Evolutionary conservation across 2,329 filamentous ascomycete species (phyloP).

Genomic region (Alternaria triticina): DNA sequence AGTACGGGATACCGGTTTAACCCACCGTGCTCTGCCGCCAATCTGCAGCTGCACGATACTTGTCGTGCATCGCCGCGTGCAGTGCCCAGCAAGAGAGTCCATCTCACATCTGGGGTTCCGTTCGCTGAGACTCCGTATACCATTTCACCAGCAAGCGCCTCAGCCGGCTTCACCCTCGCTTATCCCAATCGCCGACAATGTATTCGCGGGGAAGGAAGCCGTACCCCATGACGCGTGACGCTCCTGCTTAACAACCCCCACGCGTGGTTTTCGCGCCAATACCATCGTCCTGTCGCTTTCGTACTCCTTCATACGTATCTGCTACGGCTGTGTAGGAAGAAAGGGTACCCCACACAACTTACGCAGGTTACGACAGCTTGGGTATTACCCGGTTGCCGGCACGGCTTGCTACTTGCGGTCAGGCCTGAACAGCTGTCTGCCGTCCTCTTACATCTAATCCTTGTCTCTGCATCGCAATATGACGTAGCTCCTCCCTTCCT

Average conservation of each 20-base stretch:
- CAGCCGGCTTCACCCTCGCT: constrained; percentile 38
- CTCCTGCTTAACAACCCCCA: constrained; percentile 10
- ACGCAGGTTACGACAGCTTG: neutral
- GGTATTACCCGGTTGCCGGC: constrained; percentile 1
- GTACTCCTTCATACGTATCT: neutral
- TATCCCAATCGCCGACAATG: constrained; percentile 18
- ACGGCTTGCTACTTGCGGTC: constrained; percentile 9
- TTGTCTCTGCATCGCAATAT: neutral
- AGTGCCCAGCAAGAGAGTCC: constrained; percentile 21
- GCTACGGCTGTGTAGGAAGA: neutral
- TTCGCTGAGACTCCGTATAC: constrained; percentile 24
- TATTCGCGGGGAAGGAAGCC: constrained; percentile 33
- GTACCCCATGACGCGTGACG: constrained; percentile 14
- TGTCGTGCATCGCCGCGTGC: constrained; percentile 23
- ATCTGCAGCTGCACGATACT: constrained; percentile 6
- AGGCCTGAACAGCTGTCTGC: neutral
- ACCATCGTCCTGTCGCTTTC: neutral
- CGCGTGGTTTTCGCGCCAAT: constrained; percentile 7
- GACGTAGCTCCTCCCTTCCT: neutral
- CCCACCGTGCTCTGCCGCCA: constrained; percentile 8
- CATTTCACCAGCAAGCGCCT: constrained; percentile 37
- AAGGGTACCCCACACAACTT: neutral
- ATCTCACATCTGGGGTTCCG: constrained; percentile 20
- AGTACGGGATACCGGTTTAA: constrained; percentile 26
- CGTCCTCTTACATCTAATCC: neutral